Base-by-base conservation (phyloP, 2,329 filamentous ascomycete species). In the Diaporthe destruens region DNA sequence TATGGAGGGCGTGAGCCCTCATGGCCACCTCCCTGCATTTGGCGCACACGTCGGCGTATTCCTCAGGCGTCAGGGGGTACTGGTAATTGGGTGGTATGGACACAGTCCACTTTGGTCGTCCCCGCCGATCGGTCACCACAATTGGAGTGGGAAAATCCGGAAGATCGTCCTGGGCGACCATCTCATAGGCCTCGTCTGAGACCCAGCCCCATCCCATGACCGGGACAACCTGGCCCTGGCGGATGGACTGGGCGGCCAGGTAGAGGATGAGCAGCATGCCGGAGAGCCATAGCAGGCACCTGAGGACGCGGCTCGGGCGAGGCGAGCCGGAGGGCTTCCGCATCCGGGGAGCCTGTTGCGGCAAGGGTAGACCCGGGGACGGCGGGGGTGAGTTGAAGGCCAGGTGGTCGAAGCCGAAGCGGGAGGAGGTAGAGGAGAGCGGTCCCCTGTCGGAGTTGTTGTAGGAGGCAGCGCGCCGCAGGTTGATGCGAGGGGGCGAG, bases 71-170 rank as follows among this genome's bases (percentile, higher is more conserved):
- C 2, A 96, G 81, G 1, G 94, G 94, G 74, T 96, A 96, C 4
- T 86, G 84, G 57, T 87, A 84, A 72, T 86, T 87, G 8, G 87
- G 85, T 0, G 94, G 94, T 49, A 97, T 95, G 1, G 90, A 94
- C 14, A 97, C 88, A 0, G 94, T 96, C 94, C 94, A 97, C 79
- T 89, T 92, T 14, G 90, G 85, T 67, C 86, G 87, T 3, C 92
- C 92, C 56, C 86, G 84, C 34, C 85, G 83, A 81, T 95, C 93
- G 18, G 87, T 89, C 57, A 95, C 85, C 7, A 94, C 87, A 25
- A 96, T 86, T 0, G 93, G 92, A 0, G 92, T 92, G 0, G 94
- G 91, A 74, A 93, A 90, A 36, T 92, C 87, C 0, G 93, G 93
- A n/a, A 94, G 81, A 54, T 85, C 85, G 74, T 90, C 87, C 74